Percentiles rank a stretch among this genome's conserved stretches.
phyloP scores from a whole-genome alignment of 768 basidiomycete genomes.

The Termitomyces sp. region DNA sequence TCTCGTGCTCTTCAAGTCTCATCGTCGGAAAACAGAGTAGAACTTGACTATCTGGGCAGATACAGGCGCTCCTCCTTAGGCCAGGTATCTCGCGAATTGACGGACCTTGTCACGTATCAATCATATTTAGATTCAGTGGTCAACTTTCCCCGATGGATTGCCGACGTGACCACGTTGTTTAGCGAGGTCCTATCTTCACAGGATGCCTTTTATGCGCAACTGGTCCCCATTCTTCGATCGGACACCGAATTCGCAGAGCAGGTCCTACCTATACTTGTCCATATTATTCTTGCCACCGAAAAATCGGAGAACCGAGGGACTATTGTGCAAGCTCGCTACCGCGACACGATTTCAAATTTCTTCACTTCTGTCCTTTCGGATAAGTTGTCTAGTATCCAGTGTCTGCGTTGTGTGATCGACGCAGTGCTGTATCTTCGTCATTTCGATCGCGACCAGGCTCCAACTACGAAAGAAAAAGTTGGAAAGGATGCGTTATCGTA shows the following conservation, averaged over 20 bases:
- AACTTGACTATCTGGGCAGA: slow-evolving; percentile 43
- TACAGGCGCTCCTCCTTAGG: slow-evolving; percentile 32
- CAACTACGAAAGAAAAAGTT: background rate
- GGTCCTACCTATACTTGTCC: slow-evolving; percentile 71
- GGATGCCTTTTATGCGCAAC: slow-evolving; percentile 64
- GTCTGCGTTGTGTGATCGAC: slow-evolving; percentile 61
- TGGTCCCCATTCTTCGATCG: slow-evolving; percentile 50
- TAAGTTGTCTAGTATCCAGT: slow-evolving; percentile 29
- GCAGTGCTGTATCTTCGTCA: slow-evolving; percentile 76
- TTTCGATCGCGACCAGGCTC: slow-evolving; percentile 38
- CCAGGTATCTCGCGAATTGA: slow-evolving; percentile 29
- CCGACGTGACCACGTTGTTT: slow-evolving; percentile 48
- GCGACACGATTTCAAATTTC: slow-evolving; percentile 41
- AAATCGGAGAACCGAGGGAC: slow-evolving; percentile 4
- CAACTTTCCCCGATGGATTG: slow-evolving; percentile 62
- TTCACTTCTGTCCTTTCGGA: slow-evolving; percentile 49
- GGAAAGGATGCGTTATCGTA: slow-evolving; percentile 37
- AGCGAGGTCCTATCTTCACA: slow-evolving; percentile 47
- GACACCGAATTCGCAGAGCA: slow-evolving; percentile 57
- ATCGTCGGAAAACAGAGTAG: slow-evolving; percentile 31
- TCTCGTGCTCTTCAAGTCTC: slow-evolving; percentile 19
- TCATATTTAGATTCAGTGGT: slow-evolving; percentile 30
- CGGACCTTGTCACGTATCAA: slow-evolving; percentile 28
- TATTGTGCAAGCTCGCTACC: slow-evolving; percentile 20
- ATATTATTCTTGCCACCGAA: slow-evolving; percentile 48